phyloP scores from a whole-genome alignment of 495 filamentous ascomycete genomes.

The Podospora anserina region DNA sequence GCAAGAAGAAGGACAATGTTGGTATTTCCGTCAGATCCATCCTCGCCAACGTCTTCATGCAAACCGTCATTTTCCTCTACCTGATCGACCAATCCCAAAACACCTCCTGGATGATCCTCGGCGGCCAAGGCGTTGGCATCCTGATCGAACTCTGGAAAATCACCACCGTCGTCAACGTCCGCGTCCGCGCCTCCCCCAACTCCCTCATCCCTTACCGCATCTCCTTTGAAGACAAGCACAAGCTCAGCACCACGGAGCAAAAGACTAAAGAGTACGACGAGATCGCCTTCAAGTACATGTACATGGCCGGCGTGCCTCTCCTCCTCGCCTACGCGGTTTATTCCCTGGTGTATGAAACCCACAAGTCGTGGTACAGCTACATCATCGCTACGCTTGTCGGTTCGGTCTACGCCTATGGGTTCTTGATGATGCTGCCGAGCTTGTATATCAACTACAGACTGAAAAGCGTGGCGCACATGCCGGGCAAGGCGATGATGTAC shows the following conservation, averaged over 20 bases:
- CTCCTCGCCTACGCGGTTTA: slow-evolving; percentile 86
- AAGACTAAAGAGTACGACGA: slow-evolving; percentile 98
- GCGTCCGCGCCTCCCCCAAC: slow-evolving; percentile 65
- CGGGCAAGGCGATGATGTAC: slow-evolving; percentile 91
- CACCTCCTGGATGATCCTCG: slow-evolving; percentile 98
- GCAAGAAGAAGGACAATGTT: slow-evolving; percentile 98
- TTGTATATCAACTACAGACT: slow-evolving; percentile 98
- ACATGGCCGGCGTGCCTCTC: slow-evolving; percentile 84
- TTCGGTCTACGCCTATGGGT: slow-evolving; percentile 95
- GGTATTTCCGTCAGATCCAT: slow-evolving; percentile 95
- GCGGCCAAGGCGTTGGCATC: slow-evolving; percentile 89
- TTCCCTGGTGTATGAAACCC: slow-evolving; percentile 85
- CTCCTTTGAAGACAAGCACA: slow-evolving; percentile 93
- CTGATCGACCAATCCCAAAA: slow-evolving; percentile 96
- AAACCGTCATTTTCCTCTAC: slow-evolving; percentile 92
- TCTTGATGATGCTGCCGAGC: slow-evolving; percentile 97
- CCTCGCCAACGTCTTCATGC: slow-evolving; percentile 97
- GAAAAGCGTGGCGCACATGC: slow-evolving; percentile 97
- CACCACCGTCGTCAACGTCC: slow-evolving; percentile 93
- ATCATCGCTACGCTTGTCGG: slow-evolving; percentile 87
- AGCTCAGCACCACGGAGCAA: slow-evolving; percentile 88
- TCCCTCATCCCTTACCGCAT: slow-evolving; percentile 79
- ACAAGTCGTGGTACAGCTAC: slow-evolving; percentile 98
- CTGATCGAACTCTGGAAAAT: slow-evolving; percentile 96
- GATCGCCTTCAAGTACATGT: slow-evolving; percentile 96